Percentiles rank a stretch among this genome's conserved stretches.
Conservation (phyloP, 371 early-diverging fungal species). For the Lichtheimia ornata region DNA sequence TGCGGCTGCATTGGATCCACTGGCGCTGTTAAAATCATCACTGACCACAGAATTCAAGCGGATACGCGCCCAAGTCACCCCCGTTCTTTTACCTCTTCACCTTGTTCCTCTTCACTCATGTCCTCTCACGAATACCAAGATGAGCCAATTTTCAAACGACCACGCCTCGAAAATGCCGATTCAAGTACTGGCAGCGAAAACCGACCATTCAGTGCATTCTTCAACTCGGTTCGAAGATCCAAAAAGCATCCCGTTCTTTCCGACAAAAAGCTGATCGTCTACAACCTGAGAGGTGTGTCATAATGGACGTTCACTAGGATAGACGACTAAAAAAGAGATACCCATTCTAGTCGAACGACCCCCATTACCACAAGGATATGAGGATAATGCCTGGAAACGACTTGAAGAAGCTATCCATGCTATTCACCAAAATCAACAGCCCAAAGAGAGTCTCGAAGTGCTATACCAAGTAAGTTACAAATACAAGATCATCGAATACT, state of each 20-base stretch:
- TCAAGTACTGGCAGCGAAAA: background rate
- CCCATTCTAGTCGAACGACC: slow-evolving; percentile 47
- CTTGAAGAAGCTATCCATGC: slow-evolving; percentile 73
- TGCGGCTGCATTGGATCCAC: too few relatives aligned
- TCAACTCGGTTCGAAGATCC: slow-evolving; percentile 25
- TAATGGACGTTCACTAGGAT: background rate
- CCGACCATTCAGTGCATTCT: slow-evolving; percentile 33
- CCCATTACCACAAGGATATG: slow-evolving; percentile 72
- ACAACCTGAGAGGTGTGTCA: slow-evolving; percentile 30
- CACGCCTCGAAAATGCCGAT: slow-evolving; percentile 23
- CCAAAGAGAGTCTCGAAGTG: slow-evolving; percentile 77
- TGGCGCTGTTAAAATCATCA: too few relatives aligned
- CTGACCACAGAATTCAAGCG: too few relatives aligned
- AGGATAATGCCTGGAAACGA: slow-evolving; percentile 63
- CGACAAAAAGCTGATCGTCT: slow-evolving; percentile 38
- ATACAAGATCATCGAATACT: background rate
- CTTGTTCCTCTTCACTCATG: too few relatives aligned
- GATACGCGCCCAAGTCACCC: too few relatives aligned
- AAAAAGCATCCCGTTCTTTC: slow-evolving; percentile 35
- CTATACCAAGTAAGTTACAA: slow-evolving; percentile 68
- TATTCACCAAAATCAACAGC: slow-evolving; percentile 65
- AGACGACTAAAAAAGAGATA: background rate
- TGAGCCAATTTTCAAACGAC: background rate
- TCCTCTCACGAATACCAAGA: background rate
- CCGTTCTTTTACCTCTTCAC: too few relatives aligned